Conservation (phyloP, 2,329 filamentous ascomycete species). For the Cordyceps farinosa region DNA sequence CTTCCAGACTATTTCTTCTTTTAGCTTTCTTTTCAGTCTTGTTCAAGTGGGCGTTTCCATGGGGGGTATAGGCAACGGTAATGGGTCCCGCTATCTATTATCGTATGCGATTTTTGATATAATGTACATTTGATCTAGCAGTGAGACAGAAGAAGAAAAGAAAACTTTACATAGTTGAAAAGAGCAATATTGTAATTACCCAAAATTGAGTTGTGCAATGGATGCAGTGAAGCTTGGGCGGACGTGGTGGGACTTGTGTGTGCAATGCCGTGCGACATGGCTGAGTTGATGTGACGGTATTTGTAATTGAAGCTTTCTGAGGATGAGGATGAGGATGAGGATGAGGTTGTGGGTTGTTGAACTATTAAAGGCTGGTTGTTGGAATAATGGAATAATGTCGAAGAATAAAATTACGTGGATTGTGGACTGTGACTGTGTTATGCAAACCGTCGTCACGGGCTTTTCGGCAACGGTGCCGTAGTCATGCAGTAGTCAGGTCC, state of each 20-base stretch:
- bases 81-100: background rate
- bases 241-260: background rate
- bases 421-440: background rate
- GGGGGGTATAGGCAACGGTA: constrained; percentile 1
- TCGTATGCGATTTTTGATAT: background rate
- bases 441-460: background rate
- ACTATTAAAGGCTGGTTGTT: background rate
- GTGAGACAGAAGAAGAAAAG: background rate
- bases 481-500: background rate
- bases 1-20: background rate
- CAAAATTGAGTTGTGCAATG: background rate
- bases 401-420: background rate
- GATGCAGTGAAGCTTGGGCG: background rate
- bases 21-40: background rate
- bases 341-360: background rate
- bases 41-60: background rate
- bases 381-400: background rate
- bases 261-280: background rate
- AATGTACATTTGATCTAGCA: constrained; percentile 5
- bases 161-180: background rate
- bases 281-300: background rate
- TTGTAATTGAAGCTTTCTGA: background rate
- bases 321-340: background rate
- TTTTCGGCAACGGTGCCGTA: background rate
- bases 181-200: background rate